Evolutionary conservation across 129 eudicot genomes (phyloP).

Genomic region (Calendula officinalis): DNA sequence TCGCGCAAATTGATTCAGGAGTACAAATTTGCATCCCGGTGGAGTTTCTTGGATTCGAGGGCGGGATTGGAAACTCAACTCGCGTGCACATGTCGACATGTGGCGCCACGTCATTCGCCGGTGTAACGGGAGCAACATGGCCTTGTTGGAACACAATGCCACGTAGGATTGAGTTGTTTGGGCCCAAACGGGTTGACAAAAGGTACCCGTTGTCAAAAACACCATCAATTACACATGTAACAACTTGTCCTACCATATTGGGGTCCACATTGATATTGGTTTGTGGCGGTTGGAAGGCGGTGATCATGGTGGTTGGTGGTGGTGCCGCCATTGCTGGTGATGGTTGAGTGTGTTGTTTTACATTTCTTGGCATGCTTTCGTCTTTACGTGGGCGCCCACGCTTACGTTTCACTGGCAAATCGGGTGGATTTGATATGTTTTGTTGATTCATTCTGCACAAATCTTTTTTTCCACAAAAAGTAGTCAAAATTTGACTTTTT

Average conservation of each 20-base stretch:
- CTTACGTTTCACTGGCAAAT: constrained; percentile 63
- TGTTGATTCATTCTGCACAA: constrained; percentile 51
- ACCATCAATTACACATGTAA: constrained; percentile 73
- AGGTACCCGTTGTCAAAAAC: constrained; percentile 76
- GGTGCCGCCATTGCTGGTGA: constrained; percentile 26
- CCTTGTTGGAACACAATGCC: constrained; percentile 75
- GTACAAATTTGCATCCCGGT: constrained; percentile 16
- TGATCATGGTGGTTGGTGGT: constrained; percentile 3
- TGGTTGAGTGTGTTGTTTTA: constrained; percentile 27
- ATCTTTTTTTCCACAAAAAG: neutral
- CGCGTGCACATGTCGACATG: constrained; percentile 52
- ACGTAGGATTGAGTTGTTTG: constrained; percentile 43
- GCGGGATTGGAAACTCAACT: constrained; percentile 48
- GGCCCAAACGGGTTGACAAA: constrained; percentile 55
- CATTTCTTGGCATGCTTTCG: constrained; percentile 36
- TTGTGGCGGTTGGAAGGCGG: constrained; percentile 26
- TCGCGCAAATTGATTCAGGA: constrained; percentile 20
- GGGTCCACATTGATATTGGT: constrained; percentile 24
- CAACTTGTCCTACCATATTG: constrained; percentile 52
- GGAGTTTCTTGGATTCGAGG: constrained; percentile 30
- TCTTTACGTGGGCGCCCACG: constrained; percentile 97
- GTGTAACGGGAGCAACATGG: constrained; percentile 45
- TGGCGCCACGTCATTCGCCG: constrained; percentile 74
- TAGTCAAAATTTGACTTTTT: neutral
- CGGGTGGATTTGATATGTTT: constrained; percentile 33